A percentile compares a stretch with the other conserved stretches of the same genome.
These are phyloP conservation scores for Lecanosticta acicola DNA, from an alignment of 2,329 filamentous ascomycete species.

Conservation along the genomic window DNA sequence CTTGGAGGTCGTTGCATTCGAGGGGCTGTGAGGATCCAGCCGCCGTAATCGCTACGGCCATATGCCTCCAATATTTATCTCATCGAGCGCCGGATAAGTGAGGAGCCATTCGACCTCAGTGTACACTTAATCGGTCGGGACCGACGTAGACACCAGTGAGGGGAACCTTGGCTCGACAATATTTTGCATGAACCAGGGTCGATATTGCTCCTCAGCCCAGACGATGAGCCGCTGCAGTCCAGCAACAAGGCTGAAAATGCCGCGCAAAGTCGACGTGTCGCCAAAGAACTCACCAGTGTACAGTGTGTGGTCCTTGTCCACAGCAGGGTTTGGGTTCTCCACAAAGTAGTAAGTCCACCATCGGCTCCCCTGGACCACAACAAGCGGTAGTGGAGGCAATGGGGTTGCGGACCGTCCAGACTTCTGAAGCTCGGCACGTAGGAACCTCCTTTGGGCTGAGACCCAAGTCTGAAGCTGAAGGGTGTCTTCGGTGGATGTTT, in stretches of 20 bases:
- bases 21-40: no score
- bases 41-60: no score
- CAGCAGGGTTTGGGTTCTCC: not conserved
- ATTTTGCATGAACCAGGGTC: not conserved
- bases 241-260: not conserved
- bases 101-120: no score
- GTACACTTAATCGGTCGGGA: no score
- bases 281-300: not conserved
- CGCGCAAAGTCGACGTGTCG: not conserved
- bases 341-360: not conserved
- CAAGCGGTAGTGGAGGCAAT: not conserved
- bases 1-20: no score
- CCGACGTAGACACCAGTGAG: no score
- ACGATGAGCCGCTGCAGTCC: not conserved
- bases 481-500: not conserved
- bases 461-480: not conserved
- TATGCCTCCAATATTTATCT: no score
- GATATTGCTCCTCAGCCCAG: not conserved
- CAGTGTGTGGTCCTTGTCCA: not conserved
- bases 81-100: no score
- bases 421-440: not conserved
- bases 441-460: not conserved
- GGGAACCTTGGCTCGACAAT: no score
- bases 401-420: not conserved
- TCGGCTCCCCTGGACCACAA: not conserved